A percentile compares a stretch with the other conserved stretches of the same genome.
These are phyloP conservation scores for Plasmodiophora brassicae DNA, from an alignment of 208 protist species.

Conservation along the genomic window DNA sequence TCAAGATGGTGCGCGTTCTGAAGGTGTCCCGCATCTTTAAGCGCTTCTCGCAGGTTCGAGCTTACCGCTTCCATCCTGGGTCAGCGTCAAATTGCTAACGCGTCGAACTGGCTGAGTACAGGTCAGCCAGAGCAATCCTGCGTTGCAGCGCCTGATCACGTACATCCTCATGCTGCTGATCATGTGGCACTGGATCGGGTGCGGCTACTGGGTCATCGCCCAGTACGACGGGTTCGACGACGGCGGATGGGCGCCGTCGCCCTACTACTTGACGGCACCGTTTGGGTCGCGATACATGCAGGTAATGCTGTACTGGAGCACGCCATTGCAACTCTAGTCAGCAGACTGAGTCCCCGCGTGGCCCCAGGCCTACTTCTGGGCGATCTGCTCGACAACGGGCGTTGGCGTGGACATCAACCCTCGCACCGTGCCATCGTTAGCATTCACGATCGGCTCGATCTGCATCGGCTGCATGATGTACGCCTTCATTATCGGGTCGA, in stretches of 20 bases:
- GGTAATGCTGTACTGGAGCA: too few species aligned
- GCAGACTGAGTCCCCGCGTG: too few species aligned
- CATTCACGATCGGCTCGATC: not conserved
- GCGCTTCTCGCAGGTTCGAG: not conserved
- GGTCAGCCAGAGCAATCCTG: not conserved
- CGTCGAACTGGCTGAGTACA: too few species aligned
- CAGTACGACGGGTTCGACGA: not conserved
- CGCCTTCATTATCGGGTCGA: constrained; percentile 5
- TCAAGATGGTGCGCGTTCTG: constrained; percentile 1
- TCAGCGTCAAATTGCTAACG: not conserved
- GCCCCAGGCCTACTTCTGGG: constrained; percentile 29
- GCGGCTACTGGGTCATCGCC: not conserved
- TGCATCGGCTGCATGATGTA: not conserved
- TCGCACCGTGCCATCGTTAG: not conserved
- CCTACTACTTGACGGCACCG: too few species aligned
- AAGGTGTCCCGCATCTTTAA: not conserved
- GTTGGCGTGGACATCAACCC: constrained; percentile 32
- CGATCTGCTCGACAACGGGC: not conserved
- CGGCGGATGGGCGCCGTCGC: not conserved
- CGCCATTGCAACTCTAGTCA: too few species aligned
- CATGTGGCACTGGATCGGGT: constrained; percentile 15
- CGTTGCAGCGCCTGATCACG: not conserved
- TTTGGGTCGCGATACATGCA: too few species aligned
- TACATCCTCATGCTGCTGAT: not conserved
- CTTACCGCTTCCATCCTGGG: not conserved